Base-by-base conservation (phyloP, 805 yeast species). In the Peterozyma toletana region DNA sequence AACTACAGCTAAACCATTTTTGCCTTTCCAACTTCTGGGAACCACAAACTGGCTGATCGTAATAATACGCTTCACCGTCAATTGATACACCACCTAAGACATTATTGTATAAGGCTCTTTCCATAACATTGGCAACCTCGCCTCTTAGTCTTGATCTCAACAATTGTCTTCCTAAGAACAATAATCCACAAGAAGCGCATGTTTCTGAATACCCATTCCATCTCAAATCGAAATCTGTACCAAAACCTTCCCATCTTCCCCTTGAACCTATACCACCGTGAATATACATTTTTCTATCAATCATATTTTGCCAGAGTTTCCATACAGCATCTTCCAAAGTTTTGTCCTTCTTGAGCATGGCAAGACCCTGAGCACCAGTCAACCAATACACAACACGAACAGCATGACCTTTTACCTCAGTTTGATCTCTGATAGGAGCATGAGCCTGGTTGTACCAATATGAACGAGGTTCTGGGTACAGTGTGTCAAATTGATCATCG, bases 251-350 rank as follows among this genome's bases (percentile, higher is more conserved):
- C 54, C 55, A 55, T 18, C 42, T 41, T 15, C 14, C 39, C 21
- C 51, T 45, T 2, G 58, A 40, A 2, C 61, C 61, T 46, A 55
- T 55, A 18, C 59, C 61, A 13, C 59, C 61, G 39, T 48, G 53
- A 15, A 54, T 48, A 39, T 53, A 53, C 44, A 56, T 36, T 35
- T 55, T 55, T 4, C 41, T 48, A 41, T 50, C 56, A 13, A 54
- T 47, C 53, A 52, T 51, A 38, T 55, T 50, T 27, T 46, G 43
- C 47, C 53, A 55, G 11, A 54, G 41, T 21, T 30, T 40, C 17
- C 33, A 11, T 11, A 54, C 56, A 1, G 55, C 44, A 2, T 45
- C 40, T 17, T 38, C 38, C 14, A 54, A 43, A 6, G 45, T 16
- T 9, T 41, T 27, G 33, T 54, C 58, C 5, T 40, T 29, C 27